phyloP scores from a whole-genome alignment of 805 yeast species.

The Wickerhamiella sergipiensis region DNA sequence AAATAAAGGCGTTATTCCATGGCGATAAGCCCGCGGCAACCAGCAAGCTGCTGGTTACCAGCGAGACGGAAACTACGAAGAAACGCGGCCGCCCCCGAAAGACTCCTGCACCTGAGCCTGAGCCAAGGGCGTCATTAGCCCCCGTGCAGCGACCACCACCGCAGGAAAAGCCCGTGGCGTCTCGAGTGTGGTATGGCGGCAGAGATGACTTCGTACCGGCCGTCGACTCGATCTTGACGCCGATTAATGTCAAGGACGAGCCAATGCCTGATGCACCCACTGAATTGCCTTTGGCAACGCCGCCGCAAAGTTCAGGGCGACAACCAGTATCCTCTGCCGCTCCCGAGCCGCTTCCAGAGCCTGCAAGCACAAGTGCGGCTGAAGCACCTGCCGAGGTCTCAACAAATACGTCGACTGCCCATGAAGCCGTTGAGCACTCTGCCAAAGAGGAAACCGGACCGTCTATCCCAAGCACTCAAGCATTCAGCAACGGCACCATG shows the following conservation, averaged over 20 bases:
- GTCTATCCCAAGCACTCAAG: neutral
- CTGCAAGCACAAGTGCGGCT: no score
- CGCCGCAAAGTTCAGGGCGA: neutral
- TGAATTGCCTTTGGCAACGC: neutral
- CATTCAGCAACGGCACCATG: neutral
- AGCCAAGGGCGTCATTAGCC: neutral
- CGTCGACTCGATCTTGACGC: neutral
- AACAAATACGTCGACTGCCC: no score
- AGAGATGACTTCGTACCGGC: neutral
- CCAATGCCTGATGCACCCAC: neutral
- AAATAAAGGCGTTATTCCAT: constrained; percentile 15
- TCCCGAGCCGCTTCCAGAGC: no score
- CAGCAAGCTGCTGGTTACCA: neutral
- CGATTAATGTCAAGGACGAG: neutral
- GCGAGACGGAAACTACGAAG: neutral
- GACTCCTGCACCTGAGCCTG: constrained; percentile 2
- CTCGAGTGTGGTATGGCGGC: neutral
- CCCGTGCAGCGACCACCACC: neutral
- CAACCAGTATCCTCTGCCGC: no score
- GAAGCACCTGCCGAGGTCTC: no score
- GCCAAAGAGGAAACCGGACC: neutral
- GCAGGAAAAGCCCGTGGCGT: neutral
- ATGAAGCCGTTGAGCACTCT: no score
- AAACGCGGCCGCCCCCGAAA: constrained; percentile 18
- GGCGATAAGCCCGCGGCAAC: constrained; percentile 14